These are phyloP conservation scores for Athelia psychrophila DNA, from an alignment of 1,284 basidiomycete species.

Conservation along the genomic window DNA sequence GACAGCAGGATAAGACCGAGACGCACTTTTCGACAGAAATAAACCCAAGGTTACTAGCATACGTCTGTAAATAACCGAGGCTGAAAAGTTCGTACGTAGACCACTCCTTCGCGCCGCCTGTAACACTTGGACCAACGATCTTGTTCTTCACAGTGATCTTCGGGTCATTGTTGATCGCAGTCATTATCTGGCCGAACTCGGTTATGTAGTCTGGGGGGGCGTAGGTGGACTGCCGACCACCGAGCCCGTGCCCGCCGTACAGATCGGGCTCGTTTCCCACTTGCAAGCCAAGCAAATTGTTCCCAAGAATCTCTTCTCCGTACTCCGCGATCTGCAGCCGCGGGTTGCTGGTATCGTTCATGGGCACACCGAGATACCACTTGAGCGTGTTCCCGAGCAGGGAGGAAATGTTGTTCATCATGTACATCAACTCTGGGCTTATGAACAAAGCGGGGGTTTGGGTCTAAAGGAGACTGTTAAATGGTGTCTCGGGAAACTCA, in stretches of 20 bases:
- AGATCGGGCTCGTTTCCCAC: conserved; percentile 59
- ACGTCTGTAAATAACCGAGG: not conserved
- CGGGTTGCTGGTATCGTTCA: conserved; percentile 48
- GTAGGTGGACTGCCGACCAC: conserved; percentile 29
- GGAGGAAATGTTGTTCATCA: conserved; percentile 46
- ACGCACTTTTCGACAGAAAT: not conserved
- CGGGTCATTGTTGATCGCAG: conserved; percentile 28
- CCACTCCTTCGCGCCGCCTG: conserved; percentile 33
- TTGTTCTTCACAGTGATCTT: conserved; percentile 29
- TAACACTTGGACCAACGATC: conserved; percentile 47
- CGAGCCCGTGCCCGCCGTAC: conserved; percentile 29
- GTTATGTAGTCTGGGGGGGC: conserved; percentile 37
- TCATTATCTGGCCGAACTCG: conserved; percentile 40
- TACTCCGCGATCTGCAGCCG: conserved; percentile 41
- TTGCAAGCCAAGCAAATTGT: conserved; percentile 41
- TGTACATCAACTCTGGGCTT: conserved; percentile 45
- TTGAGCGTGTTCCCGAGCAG: conserved; percentile 34
- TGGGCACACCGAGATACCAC: conserved; percentile 50
- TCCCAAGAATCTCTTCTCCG: conserved; percentile 40
- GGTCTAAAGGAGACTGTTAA: conserved; percentile 21
- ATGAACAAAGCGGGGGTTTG: conserved; percentile 49
- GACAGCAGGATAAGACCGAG: too few species aligned
- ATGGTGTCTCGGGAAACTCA: not conserved
- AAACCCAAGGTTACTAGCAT: not conserved
- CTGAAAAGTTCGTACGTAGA: conserved; percentile 32